phyloP scores from a whole-genome alignment of 1,284 basidiomycete species.

The Austroboletus niveus region DNA sequence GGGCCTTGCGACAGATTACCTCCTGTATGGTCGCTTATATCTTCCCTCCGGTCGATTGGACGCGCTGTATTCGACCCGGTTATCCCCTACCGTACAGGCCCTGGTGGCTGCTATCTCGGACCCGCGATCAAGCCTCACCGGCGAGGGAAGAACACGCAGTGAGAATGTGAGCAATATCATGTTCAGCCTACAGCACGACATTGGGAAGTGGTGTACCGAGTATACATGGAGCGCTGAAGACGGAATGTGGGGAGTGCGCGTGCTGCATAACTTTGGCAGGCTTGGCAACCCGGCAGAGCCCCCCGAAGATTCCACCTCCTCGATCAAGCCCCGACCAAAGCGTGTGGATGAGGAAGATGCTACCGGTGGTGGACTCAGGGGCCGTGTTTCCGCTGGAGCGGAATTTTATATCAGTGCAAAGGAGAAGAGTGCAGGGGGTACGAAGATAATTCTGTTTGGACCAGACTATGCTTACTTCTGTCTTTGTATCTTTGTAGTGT shows the following conservation, averaged over 20 bases:
- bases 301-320: conserved; percentile 25
- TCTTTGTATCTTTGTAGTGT: conserved; percentile 52
- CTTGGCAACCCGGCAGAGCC: conserved; percentile 37
- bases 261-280: conserved; percentile 92
- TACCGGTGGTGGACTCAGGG: conserved; percentile 85
- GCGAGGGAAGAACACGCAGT: conserved; percentile 43
- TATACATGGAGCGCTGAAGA: conserved; percentile 95
- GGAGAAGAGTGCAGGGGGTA: conserved; percentile 90
- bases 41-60: conserved; percentile 87
- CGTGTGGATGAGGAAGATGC: conserved; percentile 89
- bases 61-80: conserved; percentile 82
- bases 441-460: not conserved
- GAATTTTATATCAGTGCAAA: conserved; percentile 94
- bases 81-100: conserved; percentile 71
- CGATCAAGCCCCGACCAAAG: conserved; percentile 38
- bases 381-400: conserved; percentile 88
- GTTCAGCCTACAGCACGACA: conserved; percentile 88
- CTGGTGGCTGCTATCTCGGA: conserved; percentile 76
- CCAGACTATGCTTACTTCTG: conserved; percentile 3
- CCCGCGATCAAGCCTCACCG: conserved; percentile 49
- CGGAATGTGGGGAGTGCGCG: conserved; percentile 85
- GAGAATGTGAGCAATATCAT: conserved; percentile 72
- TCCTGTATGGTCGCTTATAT: conserved; percentile 92
- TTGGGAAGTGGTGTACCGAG: conserved; percentile 90
- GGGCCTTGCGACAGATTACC: conserved; percentile 58